Conservation (phyloP, 352 stramenopile species). For the Phytophthora brassicae region DNA sequence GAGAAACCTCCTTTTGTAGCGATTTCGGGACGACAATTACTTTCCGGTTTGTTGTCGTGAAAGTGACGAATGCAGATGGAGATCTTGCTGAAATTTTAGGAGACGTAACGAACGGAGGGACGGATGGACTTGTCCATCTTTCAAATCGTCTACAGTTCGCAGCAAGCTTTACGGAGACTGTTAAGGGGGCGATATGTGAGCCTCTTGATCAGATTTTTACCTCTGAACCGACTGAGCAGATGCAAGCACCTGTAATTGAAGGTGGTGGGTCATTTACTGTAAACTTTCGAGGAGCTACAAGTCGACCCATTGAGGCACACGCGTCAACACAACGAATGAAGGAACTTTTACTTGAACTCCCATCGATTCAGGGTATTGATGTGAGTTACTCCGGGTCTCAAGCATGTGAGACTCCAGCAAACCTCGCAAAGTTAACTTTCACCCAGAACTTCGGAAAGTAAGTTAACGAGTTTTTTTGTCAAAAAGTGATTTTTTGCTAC, state of each 20-base stretch:
- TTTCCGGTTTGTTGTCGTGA: constrained; percentile 65
- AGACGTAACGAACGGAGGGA: constrained; percentile 55
- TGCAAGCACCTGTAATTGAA: constrained; percentile 38
- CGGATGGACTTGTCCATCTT: constrained; percentile 54
- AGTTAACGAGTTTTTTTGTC: constrained; percentile 16
- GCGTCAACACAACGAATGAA: constrained; percentile 35
- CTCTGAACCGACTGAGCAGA: constrained; percentile 40
- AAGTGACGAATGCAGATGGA: constrained; percentile 46
- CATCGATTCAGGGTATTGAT: constrained; percentile 53
- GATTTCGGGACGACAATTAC: constrained; percentile 56
- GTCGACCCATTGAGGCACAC: constrained; percentile 56
- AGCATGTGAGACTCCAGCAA: constrained; percentile 61
- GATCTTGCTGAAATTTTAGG: constrained; percentile 50
- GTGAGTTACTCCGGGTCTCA: constrained; percentile 58
- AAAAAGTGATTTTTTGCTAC: background rate
- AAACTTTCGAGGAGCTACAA: constrained; percentile 66
- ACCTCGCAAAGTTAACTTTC: constrained; percentile 71
- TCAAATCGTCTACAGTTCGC: constrained; percentile 66
- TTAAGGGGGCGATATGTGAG: constrained; percentile 49
- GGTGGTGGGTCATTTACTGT: constrained; percentile 61
- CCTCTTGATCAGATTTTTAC: constrained; percentile 59
- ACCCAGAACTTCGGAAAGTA: constrained; percentile 84
- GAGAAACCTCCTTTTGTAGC: constrained; percentile 43
- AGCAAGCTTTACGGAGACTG: constrained; percentile 50
- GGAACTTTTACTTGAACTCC: constrained; percentile 41